Evolutionary conservation across 495 filamentous ascomycete species (phyloP).

Genomic region (Penicillium subrubescens): DNA sequence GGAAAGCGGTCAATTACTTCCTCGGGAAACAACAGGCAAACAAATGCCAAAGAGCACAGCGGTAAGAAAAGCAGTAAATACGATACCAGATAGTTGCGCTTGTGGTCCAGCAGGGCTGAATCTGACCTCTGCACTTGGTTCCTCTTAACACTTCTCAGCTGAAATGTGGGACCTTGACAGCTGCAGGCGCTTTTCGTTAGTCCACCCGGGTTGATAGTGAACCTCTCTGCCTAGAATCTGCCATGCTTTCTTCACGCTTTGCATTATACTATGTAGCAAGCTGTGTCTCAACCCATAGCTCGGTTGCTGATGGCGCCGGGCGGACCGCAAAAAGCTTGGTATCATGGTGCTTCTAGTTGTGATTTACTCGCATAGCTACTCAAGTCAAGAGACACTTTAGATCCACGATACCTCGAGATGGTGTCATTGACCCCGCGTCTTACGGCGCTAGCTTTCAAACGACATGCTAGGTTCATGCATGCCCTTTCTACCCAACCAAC

Average conservation of each 20-base stretch:
- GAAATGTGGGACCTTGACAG: slow-evolving; percentile 6
- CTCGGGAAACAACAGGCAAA: neutral
- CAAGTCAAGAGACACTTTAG: neutral
- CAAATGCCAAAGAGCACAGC: neutral
- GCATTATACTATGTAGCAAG: neutral
- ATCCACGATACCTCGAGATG: neutral
- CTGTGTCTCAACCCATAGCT: neutral
- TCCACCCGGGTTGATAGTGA: neutral
- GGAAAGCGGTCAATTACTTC: slow-evolving; percentile 17
- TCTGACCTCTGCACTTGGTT: neutral
- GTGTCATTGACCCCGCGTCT: neutral
- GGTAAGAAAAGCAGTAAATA: neutral
- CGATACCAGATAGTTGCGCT: neutral
- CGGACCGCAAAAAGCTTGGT: slow-evolving; percentile 17
- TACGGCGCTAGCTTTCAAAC: neutral
- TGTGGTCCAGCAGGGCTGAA: neutral
- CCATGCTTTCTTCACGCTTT: neutral
- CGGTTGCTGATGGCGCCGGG: slow-evolving; percentile 7
- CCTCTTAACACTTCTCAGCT: neutral
- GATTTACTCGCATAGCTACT: neutral
- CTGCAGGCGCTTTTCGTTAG: neutral
- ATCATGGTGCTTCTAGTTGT: neutral
- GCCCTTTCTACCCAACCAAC: neutral
- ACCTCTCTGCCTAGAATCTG: slow-evolving; percentile 2
- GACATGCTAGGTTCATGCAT: neutral